Conservation (phyloP, 2,329 filamentous ascomycete genomes). For the Calonectria leucothoes region DNA sequence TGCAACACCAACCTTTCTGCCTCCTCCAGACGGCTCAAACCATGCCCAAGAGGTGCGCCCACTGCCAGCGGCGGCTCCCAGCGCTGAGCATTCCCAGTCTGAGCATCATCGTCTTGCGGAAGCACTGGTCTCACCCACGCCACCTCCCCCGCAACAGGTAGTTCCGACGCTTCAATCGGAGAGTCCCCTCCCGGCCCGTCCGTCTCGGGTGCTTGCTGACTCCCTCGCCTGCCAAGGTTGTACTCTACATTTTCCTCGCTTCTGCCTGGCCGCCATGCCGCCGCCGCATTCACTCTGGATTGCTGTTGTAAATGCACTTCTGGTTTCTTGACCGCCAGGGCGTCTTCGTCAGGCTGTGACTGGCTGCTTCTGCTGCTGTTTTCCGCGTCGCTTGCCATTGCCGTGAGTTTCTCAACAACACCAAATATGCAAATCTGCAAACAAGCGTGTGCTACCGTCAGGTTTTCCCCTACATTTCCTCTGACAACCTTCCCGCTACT, state of each 20-base stretch:
- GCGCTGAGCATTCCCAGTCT: not conserved
- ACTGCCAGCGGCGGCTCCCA: constrained; percentile 40
- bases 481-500: not conserved
- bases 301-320: not conserved
- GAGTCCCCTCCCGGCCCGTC: not conserved
- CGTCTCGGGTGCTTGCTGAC: not conserved
- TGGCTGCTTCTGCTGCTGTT: not conserved
- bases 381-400: not conserved
- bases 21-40: constrained; percentile 36
- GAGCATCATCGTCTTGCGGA: not conserved
- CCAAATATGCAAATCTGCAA: not conserved
- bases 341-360: not conserved
- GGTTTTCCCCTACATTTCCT: not conserved
- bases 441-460: not conserved
- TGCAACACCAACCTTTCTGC: constrained; percentile 37
- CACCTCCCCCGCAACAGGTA: not conserved
- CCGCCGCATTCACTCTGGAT: not conserved
- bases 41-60: constrained; percentile 35
- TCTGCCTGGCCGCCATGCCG: constrained; percentile 34
- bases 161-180: not conserved
- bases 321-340: not conserved
- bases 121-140: not conserved
- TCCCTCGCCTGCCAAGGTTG: constrained; percentile 27
- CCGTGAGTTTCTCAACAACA: not conserved
- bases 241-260: constrained; percentile 30